Base-by-base conservation (phyloP, 352 stramenopile species). In the Phytophthora vignae region DNA sequence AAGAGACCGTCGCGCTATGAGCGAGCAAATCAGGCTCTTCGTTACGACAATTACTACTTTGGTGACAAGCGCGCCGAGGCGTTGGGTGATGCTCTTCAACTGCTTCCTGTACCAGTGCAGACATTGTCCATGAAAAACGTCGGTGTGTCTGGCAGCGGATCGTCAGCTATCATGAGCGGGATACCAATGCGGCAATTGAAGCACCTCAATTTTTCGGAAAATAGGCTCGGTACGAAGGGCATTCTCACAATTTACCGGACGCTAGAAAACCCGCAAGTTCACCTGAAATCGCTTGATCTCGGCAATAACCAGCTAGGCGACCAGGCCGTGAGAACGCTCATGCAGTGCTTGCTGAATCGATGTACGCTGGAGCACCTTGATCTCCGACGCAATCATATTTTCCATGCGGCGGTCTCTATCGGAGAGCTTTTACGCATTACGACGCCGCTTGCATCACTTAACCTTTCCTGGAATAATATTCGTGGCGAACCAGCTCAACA, bases 381-480 rank as follows among this genome's bases (percentile, higher is more conserved):
- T 61, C 66, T 92, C 59, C 79, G 75, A 1, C 77, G 79, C 10
- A 94, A 94, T 49, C 74, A 90, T 25, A 91, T 94, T 53, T 94
- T 81, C 31, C 74, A 90, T 60, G 77, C 87, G 4, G 82, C 87
- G 4, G 80, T 79, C 61, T 79, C 79, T 0, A 65, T 93, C 1
- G 87, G 83, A 21, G 83, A 91, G 60, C 60, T 92, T 11, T 66
- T 95, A 38, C 83, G 83, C 2, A 87, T 90, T 67, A 83, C 84
- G 22, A 91, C 79, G 2, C 78, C 84, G 9, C 65, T 95, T 10
- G 66, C 64, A 44, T 81, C 79, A 5, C 74, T 95, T 12, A 88
- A 95, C 25, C 49, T 95, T 12, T 87, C 83, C 4, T 93, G 85
- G 88, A 93, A 93, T 60, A 89, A 92, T 33, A 91, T 95, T 40